Evolutionary conservation across 2,329 filamentous ascomycete genomes (phyloP).

Genomic region (Fusarium sp.): DNA sequence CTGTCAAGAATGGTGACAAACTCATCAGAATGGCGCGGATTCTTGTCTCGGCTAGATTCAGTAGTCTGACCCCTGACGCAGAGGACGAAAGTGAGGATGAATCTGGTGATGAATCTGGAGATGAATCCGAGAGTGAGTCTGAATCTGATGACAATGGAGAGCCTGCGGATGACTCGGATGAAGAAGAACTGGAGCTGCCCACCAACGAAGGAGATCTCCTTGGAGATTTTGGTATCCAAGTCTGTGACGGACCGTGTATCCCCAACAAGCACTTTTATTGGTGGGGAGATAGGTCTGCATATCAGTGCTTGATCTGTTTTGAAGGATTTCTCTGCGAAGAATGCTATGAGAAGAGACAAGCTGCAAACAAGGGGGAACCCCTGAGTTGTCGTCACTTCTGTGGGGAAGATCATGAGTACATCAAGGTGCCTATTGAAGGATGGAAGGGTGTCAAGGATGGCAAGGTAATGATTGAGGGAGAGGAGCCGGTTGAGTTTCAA

Average conservation of each 20-base stretch:
- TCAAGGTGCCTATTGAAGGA: conserved; percentile 33
- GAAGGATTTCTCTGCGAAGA: conserved; percentile 23
- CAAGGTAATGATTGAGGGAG: conserved; percentile 29
- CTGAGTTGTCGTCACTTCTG: conserved; percentile 22
- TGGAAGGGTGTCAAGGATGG: conserved; percentile 35
- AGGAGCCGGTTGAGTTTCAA: conserved; percentile 28
- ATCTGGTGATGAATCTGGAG: neutral
- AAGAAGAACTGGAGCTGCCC: conserved; percentile 7
- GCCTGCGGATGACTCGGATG: neutral
- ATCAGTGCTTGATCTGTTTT: conserved; percentile 22
- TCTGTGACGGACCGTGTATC: conserved; percentile 20
- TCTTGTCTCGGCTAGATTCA: conserved; percentile 42
- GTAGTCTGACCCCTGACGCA: conserved; percentile 15
- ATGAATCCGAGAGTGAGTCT: neutral
- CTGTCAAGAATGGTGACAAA: conserved; percentile 14
- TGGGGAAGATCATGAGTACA: conserved; percentile 23
- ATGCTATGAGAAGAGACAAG: conserved; percentile 23
- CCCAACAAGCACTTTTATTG: conserved; percentile 12
- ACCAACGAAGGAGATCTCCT: conserved; percentile 27
- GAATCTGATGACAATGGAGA: neutral
- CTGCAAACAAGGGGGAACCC: conserved; percentile 12
- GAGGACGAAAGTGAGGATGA: neutral
- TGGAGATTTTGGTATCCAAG: neutral
- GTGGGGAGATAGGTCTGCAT: conserved; percentile 22
- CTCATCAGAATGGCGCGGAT: conserved; percentile 35